Percentiles rank a stretch among this genome's conserved stretches.
phyloP scores from a whole-genome alignment of 2,329 filamentous ascomycete species.

The Sphaceloma murrayae region DNA sequence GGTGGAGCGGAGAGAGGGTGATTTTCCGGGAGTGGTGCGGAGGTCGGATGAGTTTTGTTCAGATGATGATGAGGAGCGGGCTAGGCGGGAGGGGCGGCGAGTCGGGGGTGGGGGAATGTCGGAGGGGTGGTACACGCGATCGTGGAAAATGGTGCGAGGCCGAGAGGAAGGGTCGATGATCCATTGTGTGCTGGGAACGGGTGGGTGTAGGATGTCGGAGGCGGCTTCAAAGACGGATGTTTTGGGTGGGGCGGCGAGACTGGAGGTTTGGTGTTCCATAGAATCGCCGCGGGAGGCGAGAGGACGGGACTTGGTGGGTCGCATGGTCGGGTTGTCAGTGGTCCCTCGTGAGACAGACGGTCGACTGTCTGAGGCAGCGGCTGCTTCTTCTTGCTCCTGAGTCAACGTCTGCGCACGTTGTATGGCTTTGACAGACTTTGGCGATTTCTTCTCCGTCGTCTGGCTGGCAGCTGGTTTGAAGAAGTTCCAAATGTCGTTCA shows the following conservation, averaged over 20 bases:
- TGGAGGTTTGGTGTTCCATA: constrained; percentile 34
- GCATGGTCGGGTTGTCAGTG: constrained; percentile 19
- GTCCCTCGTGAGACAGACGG: constrained; percentile 17
- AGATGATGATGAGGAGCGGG: constrained; percentile 32
- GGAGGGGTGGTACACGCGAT: constrained; percentile 84
- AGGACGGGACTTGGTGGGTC: constrained; percentile 33
- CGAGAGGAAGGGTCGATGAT: constrained; percentile 73
- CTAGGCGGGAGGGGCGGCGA: constrained; percentile 30
- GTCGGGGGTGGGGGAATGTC: constrained; percentile 77
- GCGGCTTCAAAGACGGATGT: constrained; percentile 95
- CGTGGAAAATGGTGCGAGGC: constrained; percentile 88
- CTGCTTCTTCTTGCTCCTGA: constrained; percentile 3
- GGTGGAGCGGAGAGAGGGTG: constrained; percentile 40
- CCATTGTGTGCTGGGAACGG: constrained; percentile 70
- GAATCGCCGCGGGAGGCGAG: constrained; percentile 43
- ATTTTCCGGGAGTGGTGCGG: constrained; percentile 22
- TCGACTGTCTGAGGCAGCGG: background rate
- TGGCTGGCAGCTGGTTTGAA: constrained; percentile 56
- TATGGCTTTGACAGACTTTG: constrained; percentile 29
- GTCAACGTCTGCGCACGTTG: constrained; percentile 63
- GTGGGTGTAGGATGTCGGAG: constrained; percentile 83
- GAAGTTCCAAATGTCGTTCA: constrained; percentile 56
- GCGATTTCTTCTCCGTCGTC: constrained; percentile 55
- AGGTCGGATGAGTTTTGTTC: constrained; percentile 23
- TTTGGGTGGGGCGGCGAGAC: constrained; percentile 63